Percentiles rank a stretch among this genome's conserved stretches.
Conservation (phyloP, 495 filamentous ascomycete genomes). For the Aspergillus avenaceus region DNA sequence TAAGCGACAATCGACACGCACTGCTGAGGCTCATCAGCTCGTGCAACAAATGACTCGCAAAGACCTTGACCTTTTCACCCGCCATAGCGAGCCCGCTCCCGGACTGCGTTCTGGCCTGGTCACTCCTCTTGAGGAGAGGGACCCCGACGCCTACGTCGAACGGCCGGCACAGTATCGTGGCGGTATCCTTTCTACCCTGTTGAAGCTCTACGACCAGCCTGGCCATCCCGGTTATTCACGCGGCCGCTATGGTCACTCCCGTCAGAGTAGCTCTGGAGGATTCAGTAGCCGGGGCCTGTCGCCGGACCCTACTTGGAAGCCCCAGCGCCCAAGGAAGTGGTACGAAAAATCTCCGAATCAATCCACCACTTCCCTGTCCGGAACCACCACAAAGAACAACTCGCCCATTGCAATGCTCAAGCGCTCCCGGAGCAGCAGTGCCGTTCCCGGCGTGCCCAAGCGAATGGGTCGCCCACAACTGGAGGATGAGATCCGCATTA, state of each 20-base stretch:
- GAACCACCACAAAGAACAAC: conserved; percentile 43
- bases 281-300: conserved; percentile 29
- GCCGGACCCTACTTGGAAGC: conserved; percentile 33
- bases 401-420: conserved; percentile 39
- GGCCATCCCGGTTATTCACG: conserved; percentile 9
- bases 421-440: conserved; percentile 42
- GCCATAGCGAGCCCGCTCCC: conserved; percentile 33
- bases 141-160: conserved; percentile 63
- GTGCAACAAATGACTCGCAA: conserved; percentile 38
- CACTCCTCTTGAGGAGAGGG: conserved; percentile 57
- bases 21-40: conserved; percentile 30
- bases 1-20: conserved; percentile 25
- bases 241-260: conserved; percentile 31
- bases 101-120: conserved; percentile 52
- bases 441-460: conserved; percentile 33
- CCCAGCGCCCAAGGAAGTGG: conserved; percentile 54
- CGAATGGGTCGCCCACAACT: conserved; percentile 42
- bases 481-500: conserved; percentile 76
- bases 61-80: conserved; percentile 32
- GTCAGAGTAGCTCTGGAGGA: conserved; percentile 30
- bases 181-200: conserved; percentile 70
- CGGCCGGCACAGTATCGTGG: conserved; percentile 66
- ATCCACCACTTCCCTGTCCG: conserved; percentile 43
- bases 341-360: conserved; percentile 54
- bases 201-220: conserved; percentile 66